phyloP scores from a whole-genome alignment of 306 rosid genomes.

The Prunus campanulata region DNA sequence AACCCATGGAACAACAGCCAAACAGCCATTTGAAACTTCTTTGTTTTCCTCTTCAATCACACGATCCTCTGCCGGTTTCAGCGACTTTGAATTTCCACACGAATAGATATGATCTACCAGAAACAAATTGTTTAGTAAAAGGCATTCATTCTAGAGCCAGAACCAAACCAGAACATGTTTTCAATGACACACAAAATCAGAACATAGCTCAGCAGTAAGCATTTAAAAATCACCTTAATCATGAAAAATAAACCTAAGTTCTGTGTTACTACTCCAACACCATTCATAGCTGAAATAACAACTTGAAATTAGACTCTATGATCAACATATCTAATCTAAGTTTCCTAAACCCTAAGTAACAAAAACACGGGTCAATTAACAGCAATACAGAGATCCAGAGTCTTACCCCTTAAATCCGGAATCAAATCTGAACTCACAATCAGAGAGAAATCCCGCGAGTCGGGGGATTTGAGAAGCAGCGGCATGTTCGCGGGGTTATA shows the following conservation, averaged over 20 bases:
- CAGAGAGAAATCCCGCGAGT: conserved; percentile 30
- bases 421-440: conserved; percentile 36
- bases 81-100: conserved; percentile 16
- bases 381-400: background rate
- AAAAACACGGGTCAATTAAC: background rate
- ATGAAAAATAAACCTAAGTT: too few relatives aligned
- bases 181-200: background rate
- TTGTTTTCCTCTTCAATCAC: conserved; percentile 17
- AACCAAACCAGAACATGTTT: background rate
- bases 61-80: conserved; percentile 15
- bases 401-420: conserved; percentile 43
- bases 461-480: conserved; percentile 23
- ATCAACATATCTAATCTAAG: background rate
- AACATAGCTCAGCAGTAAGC: background rate
- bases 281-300: background rate
- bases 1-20: conserved; percentile 53
- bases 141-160: background rate
- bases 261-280: background rate
- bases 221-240: too few relatives aligned
- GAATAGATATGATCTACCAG: conserved; percentile 22
- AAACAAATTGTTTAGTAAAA: background rate
- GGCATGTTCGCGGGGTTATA: conserved; percentile 21
- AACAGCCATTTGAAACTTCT: conserved; percentile 23
- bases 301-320: background rate
- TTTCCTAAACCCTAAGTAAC: background rate